A percentile compares a stretch with the other conserved stretches of the same genome.
These are phyloP conservation scores for Viridothelium virens DNA, from an alignment of 495 filamentous ascomycete genomes.

Conservation along the genomic window DNA sequence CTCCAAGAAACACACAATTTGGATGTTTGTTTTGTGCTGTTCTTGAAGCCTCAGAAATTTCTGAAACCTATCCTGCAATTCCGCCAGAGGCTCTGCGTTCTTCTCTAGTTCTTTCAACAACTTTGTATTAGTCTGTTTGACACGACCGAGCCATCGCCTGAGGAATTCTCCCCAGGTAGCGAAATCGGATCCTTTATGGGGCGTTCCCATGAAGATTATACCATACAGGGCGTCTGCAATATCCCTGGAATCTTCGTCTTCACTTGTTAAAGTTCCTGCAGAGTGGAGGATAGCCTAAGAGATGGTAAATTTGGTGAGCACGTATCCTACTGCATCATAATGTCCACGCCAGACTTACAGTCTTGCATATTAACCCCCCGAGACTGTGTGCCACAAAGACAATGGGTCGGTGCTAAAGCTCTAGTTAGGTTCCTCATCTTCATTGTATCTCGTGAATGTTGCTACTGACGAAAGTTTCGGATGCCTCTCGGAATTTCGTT, in stretches of 20 bases:
- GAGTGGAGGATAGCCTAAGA: background rate
- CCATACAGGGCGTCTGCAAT: conserved; percentile 10
- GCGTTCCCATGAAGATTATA: conserved; percentile 19
- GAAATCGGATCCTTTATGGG: conserved; percentile 16
- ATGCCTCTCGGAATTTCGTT: conserved; percentile 7
- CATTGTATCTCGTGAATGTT: background rate
- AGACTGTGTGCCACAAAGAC: conserved; percentile 22
- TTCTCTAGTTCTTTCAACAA: conserved; percentile 14
- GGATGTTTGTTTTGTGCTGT: conserved; percentile 7
- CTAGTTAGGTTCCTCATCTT: background rate
- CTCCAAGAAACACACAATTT: conserved; percentile 19
- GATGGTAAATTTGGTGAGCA: background rate
- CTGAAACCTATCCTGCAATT: conserved; percentile 21
- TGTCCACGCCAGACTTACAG: conserved; percentile 9
- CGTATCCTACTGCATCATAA: background rate
- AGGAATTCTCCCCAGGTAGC: conserved; percentile 15
- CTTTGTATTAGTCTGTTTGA: conserved; percentile 14
- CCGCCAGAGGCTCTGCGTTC: conserved; percentile 19
- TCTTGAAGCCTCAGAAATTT: conserved; percentile 14
- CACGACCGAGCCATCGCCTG: conserved; percentile 5
- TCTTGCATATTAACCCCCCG: conserved; percentile 18
- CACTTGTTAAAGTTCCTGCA: conserved; percentile 6
- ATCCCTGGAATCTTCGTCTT: conserved; percentile 11
- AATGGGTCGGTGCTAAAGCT: conserved; percentile 11
- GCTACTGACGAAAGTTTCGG: conserved; percentile 14